Evolutionary conservation across 2,329 filamentous ascomycete genomes (phyloP), one percentile per base, ranked within the genome.

Genomic region (Hymenoscyphus scutula): DNA sequence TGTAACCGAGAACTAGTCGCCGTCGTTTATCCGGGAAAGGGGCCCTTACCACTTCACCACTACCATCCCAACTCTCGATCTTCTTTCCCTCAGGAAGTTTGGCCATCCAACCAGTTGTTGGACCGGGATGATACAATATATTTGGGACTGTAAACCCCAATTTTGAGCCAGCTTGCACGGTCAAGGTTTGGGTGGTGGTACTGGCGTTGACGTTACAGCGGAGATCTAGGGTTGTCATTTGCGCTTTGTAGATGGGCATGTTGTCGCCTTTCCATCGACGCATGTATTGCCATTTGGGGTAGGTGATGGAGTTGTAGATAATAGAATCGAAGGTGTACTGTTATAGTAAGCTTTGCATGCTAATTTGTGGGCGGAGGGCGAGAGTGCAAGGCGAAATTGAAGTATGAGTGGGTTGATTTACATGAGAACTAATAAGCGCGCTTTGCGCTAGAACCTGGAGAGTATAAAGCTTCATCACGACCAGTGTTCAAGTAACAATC

Each of bases 171-270:
- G 34, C 55, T 38, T 23, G 8, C 2, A 57, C 19, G 7, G 30
- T 29, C n/a, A 57, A n/a, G 15, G 29, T 41, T 13, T 57, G 32
- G 19, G 55, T 32, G 2, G 55, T 29, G n/a, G 13, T 11, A 6
- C 32, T 57, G 19, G 55, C 13, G 34, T 57, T 57, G 13, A 57
- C 55, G 27, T 57, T 57, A 6, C 55, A 57, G 19, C 55, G 55
- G 6, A 57, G 10, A n/a, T 57, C 55, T n/a, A 23, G 23, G 11
- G n/a, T 57, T 11, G 30, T 17, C 17, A 57, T 23, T 19, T 38
- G 55, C 1, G 53, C 19, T 7, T 25, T 11, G 30, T 57, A 41
- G n/a, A 57, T 57, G 30, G 55, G 55, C 55, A 57, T 57, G 32
- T 57, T 37, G 32, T 57, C 55, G 17, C n/a, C 19, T 11, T 38